These are phyloP conservation scores for Kodamaea ohmeri DNA, from an alignment of 1,139 yeast genomes.

Conservation along the genomic window DNA sequence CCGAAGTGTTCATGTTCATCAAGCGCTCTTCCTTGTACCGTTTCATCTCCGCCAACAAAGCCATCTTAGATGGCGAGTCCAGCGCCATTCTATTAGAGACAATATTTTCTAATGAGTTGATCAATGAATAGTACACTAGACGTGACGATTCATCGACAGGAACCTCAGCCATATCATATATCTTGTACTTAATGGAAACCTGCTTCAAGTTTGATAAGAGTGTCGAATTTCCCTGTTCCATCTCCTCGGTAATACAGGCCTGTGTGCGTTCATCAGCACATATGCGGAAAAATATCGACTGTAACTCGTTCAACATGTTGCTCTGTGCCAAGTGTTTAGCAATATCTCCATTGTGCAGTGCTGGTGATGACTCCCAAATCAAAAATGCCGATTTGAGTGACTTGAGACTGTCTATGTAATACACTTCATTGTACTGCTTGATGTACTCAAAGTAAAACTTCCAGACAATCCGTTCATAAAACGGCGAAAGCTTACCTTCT, in stretches of 20 bases:
- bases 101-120: slow-evolving; percentile 20
- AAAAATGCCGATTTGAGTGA: slow-evolving; percentile 31
- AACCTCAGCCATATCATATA: slow-evolving; percentile 21
- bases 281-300: slow-evolving; percentile 25
- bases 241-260: slow-evolving; percentile 14
- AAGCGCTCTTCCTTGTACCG: slow-evolving; percentile 18
- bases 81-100: slow-evolving; percentile 8
- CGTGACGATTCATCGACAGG: slow-evolving; percentile 16
- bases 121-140: slow-evolving; percentile 20
- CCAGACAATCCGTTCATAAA: slow-evolving; percentile 45
- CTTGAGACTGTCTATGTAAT: slow-evolving; percentile 25
- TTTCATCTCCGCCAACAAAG: slow-evolving; percentile 16
- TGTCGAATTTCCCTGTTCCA: slow-evolving; percentile 14
- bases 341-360: slow-evolving; percentile 14
- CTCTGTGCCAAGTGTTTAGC: slow-evolving; percentile 18
- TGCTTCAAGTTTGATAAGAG: slow-evolving; percentile 29
- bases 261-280: slow-evolving; percentile 20
- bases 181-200: slow-evolving; percentile 30
- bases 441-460: slow-evolving; percentile 40
- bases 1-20: slow-evolving; percentile 15
- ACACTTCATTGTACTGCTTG: slow-evolving; percentile 23
- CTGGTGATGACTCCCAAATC: slow-evolving; percentile 38
- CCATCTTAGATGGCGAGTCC: slow-evolving; percentile 3
- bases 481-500: slow-evolving; percentile 27
- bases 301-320: slow-evolving; percentile 24